A percentile compares a stretch with the other conserved stretches of the same genome.
Conservation (phyloP, 768 basidiomycete genomes). For the Kwoniella botswanensis region DNA sequence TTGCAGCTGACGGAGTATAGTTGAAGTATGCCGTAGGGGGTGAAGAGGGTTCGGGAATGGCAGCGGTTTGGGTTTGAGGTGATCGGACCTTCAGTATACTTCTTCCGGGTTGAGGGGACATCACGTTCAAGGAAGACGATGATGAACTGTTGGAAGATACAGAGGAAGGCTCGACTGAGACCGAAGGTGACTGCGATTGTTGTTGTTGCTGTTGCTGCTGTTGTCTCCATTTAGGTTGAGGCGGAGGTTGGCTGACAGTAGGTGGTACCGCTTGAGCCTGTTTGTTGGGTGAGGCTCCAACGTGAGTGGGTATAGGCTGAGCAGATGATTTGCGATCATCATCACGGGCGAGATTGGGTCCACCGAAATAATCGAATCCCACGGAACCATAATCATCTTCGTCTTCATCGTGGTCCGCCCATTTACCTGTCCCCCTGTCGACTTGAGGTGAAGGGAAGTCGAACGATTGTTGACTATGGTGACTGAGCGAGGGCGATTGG, state of each 20-base stretch:
- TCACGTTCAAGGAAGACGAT: conserved; percentile 21
- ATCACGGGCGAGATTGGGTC: conserved; percentile 64
- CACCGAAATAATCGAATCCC: conserved; percentile 69
- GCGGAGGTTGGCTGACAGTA: conserved; percentile 44
- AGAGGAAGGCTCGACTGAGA: conserved; percentile 51
- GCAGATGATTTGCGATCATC: conserved; percentile 54
- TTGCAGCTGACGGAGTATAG: conserved; percentile 57
- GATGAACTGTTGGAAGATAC: conserved; percentile 56
- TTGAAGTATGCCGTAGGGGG: conserved; percentile 55
- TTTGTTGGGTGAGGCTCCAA: conserved; percentile 36
- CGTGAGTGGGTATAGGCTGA: conserved; percentile 56
- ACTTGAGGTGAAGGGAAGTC: conserved; percentile 55
- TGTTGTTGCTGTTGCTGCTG: conserved; percentile 12
- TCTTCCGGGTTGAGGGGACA: conserved; percentile 42
- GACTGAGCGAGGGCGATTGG: conserved; percentile 38
- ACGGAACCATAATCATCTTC: conserved; percentile 58
- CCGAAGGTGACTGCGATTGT: background rate
- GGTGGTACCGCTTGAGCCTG: conserved; percentile 25
- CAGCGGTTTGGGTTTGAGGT: conserved; percentile 20
- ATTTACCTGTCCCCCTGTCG: conserved; percentile 39
- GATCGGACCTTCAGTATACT: conserved; percentile 57
- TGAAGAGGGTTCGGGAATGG: conserved; percentile 36
- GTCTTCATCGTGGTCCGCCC: conserved; percentile 59
- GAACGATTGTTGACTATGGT: conserved; percentile 20
- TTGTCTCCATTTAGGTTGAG: conserved; percentile 47